Percentiles rank a stretch among this genome's conserved stretches.
Evolutionary conservation across 257 asterid genomes (phyloP).

Genomic region (Salvia splendens): DNA sequence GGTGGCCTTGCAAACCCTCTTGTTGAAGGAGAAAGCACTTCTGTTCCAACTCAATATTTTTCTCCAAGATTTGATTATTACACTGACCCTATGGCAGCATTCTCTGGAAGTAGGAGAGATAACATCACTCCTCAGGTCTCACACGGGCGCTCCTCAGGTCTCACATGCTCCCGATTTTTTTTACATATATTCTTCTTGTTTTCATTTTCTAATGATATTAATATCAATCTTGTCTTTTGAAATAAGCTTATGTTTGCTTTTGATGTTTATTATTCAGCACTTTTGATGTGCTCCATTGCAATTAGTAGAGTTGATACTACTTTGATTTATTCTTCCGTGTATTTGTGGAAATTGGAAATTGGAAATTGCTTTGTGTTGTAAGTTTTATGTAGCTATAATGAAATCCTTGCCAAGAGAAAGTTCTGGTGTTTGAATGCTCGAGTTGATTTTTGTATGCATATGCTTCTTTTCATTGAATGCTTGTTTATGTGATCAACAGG

Average conservation of each 20-base stretch:
- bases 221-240: background rate
- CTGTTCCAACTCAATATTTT: slow-evolving; percentile 31
- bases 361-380: slow-evolving; percentile 6
- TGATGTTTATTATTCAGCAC: background rate
- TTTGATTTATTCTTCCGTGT: background rate
- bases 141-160: slow-evolving; percentile 39
- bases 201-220: background rate
- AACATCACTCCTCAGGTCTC: slow-evolving; percentile 51
- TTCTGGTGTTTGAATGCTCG: background rate
- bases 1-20: slow-evolving; percentile 69
- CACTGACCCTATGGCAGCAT: slow-evolving; percentile 87
- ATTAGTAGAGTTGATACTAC: background rate
- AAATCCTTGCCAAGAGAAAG: background rate
- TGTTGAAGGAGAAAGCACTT: slow-evolving; percentile 41
- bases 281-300: background rate
- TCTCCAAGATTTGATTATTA: slow-evolving; percentile 73
- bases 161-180: slow-evolving; percentile 54
- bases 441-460: slow-evolving; percentile 8
- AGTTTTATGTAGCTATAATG: background rate
- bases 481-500: background rate
- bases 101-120: slow-evolving; percentile 53
- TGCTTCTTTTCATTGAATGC: background rate
- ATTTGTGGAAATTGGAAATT: slow-evolving; percentile 6
- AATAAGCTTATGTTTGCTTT: slow-evolving; percentile 5
- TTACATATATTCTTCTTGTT: background rate